A percentile compares a stretch with the other conserved stretches of the same genome.
phyloP scores from a whole-genome alignment of 345 rosid genomes.

The Hibiscus syriacus region DNA sequence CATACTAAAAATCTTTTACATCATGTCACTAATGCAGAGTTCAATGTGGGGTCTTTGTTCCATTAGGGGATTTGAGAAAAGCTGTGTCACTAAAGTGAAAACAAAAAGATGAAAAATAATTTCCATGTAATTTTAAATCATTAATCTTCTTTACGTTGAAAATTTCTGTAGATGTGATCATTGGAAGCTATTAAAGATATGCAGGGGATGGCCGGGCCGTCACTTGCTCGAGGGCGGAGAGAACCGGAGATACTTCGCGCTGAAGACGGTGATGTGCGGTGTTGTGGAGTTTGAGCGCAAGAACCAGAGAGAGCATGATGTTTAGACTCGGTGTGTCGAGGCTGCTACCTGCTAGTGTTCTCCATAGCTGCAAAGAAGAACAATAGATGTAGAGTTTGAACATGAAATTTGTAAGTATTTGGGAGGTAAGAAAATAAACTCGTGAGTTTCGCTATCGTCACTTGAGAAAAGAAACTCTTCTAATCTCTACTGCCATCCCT shows the following conservation, averaged over 20 bases:
- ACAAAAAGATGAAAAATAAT: too few species aligned
- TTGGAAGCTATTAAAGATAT: conserved; percentile 63
- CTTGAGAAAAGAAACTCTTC: too few species aligned
- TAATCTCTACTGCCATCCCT: too few species aligned
- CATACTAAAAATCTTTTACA: too few species aligned
- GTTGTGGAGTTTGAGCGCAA: conserved; percentile 68
- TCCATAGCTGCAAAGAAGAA: conserved; percentile 50
- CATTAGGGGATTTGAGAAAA: conserved; percentile 84
- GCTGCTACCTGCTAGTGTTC: too few species aligned
- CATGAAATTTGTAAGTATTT: too few species aligned
- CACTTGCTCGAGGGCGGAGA: conserved; percentile 81
- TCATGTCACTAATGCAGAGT: too few species aligned
- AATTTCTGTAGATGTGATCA: conserved; percentile 55
- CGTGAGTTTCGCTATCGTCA: too few species aligned
- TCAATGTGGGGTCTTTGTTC: conserved; percentile 53
- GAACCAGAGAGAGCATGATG: conserved; percentile 72
- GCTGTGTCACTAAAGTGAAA: conserved; percentile 32
- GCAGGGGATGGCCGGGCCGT: conserved; percentile 85
- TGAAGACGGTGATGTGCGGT: conserved; percentile 55
- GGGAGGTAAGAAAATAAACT: too few species aligned
- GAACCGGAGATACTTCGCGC: conserved; percentile 61
- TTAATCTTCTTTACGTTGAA: too few species aligned
- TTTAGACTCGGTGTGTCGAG: conserved; percentile 90
- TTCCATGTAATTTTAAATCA: too few species aligned
- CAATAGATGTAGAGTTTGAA: conserved; percentile 44